Conservation (phyloP, 2,329 filamentous ascomycete species). For the Podosphaera xanthii region DNA sequence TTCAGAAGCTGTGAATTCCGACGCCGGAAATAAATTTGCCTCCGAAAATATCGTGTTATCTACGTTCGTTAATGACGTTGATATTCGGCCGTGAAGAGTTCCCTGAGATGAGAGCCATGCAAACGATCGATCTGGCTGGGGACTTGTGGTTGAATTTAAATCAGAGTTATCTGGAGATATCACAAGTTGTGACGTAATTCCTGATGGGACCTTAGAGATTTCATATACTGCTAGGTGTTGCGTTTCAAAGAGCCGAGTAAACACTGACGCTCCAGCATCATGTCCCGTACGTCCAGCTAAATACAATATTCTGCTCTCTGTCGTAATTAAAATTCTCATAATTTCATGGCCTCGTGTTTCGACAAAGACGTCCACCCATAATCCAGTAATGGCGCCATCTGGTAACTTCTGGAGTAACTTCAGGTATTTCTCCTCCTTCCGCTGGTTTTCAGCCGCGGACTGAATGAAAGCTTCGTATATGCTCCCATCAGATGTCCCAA, state of each 20-base stretch:
- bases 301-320: slow-evolving; percentile 56
- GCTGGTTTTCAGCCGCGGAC: slow-evolving; percentile 81
- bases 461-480: slow-evolving; percentile 93
- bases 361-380: slow-evolving; percentile 58
- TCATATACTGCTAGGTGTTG: slow-evolving; percentile 65
- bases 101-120: slow-evolving; percentile 82
- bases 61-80: slow-evolving; percentile 33
- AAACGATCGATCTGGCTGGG: slow-evolving; percentile 46
- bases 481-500: slow-evolving; percentile 82
- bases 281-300: slow-evolving; percentile 48
- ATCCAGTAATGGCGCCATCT: slow-evolving; percentile 62
- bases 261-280: slow-evolving; percentile 69
- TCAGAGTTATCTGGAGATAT: slow-evolving; percentile 54
- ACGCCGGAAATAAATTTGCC: slow-evolving; percentile 52
- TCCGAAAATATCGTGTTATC: slow-evolving; percentile 54
- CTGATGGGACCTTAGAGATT: slow-evolving; percentile 32
- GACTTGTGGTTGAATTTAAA: slow-evolving; percentile 28
- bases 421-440: slow-evolving; percentile 80
- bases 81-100: slow-evolving; percentile 65
- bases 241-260: slow-evolving; percentile 66
- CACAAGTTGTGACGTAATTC: slow-evolving; percentile 42
- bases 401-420: slow-evolving; percentile 63
- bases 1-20: slow-evolving; percentile 49
- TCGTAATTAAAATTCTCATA: slow-evolving; percentile 58
- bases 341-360: slow-evolving; percentile 37